Evolutionary conservation across 1,284 basidiomycete species (phyloP), one percentile per base, ranked within the genome.

Genomic region (Butyriboletus appendiculatus): DNA sequence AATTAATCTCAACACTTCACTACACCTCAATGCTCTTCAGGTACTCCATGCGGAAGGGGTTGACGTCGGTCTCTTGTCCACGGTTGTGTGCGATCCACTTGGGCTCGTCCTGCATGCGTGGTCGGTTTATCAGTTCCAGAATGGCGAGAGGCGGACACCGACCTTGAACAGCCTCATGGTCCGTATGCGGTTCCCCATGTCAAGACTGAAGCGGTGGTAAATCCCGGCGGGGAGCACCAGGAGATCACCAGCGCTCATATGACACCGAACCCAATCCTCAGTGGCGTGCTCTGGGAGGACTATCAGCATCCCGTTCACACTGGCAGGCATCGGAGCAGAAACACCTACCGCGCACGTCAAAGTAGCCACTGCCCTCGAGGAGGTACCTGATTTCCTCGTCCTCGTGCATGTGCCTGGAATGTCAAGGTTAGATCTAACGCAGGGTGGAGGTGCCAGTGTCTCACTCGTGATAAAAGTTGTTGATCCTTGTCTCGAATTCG

Each of bases 381-480:
- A 94, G 84, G 69, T 89, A 95, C 11, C 92, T 79, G 61, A 94
- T 94, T 73, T 94, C 92, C 70, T 94, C 92, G 62, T 94, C 92
- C 70, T 94, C 91, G 63, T 94, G 91, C 73, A 94, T 79, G 65
- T 94, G 91, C 65, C 87, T 90, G 56, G 28, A 9, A 12, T 48
- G 2, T 5, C 24, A 18, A 41, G 56, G 92, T 15, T 50, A 59
- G n/a, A 16, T 45, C 9, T 20, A 38, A 37, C 37, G 34, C n/a
- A 41, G n/a, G 11, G n/a, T 5, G 5, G 26, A 8, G 9, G 26
- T 2, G 14, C 38, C 37, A 24, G 12, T 75, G n/a, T 18, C 40
- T 11, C 63, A 91, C 88, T 91, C 88, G 59, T 86, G 79, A 67
- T 90, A 94, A 74, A 93, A 93, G 15, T 73, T 79, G 69, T 87